Evolutionary conservation across 139 green algal genomes (phyloP), one percentile per base, ranked within the genome.

Genomic region (Mychonastes homosphaera): DNA sequence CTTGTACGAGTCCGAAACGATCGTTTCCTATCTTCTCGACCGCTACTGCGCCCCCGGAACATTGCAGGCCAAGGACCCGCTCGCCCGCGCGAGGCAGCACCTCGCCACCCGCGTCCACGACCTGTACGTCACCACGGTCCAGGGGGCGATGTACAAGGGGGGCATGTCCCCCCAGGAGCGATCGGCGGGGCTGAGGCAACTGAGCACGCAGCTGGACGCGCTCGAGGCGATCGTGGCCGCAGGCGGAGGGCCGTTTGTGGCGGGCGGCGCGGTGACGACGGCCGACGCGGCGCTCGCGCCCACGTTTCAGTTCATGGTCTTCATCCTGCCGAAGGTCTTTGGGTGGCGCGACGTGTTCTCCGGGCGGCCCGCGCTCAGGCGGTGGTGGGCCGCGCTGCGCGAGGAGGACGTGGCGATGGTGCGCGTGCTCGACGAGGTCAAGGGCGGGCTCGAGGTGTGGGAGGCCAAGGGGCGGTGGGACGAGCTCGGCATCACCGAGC

Each of bases 11-110:
- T n/a, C n/a, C n/a, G n/a, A n/a, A n/a, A n/a, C n/a, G 12, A 91
- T 91, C 36, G 55, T 65, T 19, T 29, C 69, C 7, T 94, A 89
- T 70, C 41, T 92, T 10, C 41, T 82, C n/a, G 85, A 88, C 73
- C 74, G 77, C 48, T 87, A 79, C 43, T 41, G 21, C 0, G 60
- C n/a, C n/a, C n/a, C n/a, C n/a, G n/a, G n/a, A n/a, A n/a, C n/a
- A n/a, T n/a, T n/a, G n/a, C n/a, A n/a, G n/a, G n/a, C n/a, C n/a
- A n/a, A n/a, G n/a, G n/a, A n/a, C n/a, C n/a, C n/a, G n/a, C n/a
- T n/a, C n/a, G n/a, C n/a, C n/a, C n/a, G n/a, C n/a, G n/a, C n/a
- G n/a, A n/a, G n/a, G n/a, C n/a, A n/a, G n/a, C n/a, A n/a, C 2
- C 73, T 89, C 51, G 72, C 56, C 6, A 67, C 58, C 0, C 72